Conservation (phyloP, 108 stramenopile genomes). For the Licmophora abbreviata region DNA sequence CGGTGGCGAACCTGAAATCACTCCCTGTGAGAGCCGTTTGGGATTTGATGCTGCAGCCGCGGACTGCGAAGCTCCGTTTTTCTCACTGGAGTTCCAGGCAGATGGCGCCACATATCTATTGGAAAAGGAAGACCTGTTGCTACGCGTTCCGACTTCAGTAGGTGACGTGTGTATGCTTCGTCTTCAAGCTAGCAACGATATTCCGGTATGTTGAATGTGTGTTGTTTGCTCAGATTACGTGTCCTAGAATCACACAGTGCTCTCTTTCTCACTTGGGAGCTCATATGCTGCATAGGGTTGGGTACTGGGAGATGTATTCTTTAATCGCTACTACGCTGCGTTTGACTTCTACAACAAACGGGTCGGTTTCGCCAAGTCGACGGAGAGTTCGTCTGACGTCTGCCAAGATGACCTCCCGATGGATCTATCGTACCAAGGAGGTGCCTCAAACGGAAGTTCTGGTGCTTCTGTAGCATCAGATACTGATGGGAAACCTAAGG, state of each 20-base stretch:
- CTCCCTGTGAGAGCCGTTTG: no score
- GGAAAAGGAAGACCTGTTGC: conserved; percentile 36
- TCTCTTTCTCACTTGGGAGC: background rate
- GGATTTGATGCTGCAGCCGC: conserved; percentile 32
- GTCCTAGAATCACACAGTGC: background rate
- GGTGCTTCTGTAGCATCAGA: no score
- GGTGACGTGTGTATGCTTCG: conserved; percentile 27
- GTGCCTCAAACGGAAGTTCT: no score
- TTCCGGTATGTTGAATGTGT: conserved; percentile 32
- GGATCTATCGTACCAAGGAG: conserved; percentile 8
- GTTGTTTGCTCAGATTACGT: background rate
- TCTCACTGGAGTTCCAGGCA: conserved; percentile 30
- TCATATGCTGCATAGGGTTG: conserved; percentile 66
- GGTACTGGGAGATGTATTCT: conserved; percentile 96
- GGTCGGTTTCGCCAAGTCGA: conserved; percentile 79
- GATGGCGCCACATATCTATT: conserved; percentile 27
- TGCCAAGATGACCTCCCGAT: conserved; percentile 19
- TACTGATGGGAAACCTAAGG: no score
- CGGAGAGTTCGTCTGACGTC: conserved; percentile 8
- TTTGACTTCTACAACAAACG: conserved; percentile 85
- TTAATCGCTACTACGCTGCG: conserved; percentile 92
- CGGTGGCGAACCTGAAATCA: no score
- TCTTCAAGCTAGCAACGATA: conserved; percentile 19
- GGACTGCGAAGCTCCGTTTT: conserved; percentile 34
- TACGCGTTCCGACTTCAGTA: conserved; percentile 11